A percentile compares a stretch with the other conserved stretches of the same genome.
phyloP scores from a whole-genome alignment of 1,284 basidiomycete species.

The Boletus subluridellus region DNA sequence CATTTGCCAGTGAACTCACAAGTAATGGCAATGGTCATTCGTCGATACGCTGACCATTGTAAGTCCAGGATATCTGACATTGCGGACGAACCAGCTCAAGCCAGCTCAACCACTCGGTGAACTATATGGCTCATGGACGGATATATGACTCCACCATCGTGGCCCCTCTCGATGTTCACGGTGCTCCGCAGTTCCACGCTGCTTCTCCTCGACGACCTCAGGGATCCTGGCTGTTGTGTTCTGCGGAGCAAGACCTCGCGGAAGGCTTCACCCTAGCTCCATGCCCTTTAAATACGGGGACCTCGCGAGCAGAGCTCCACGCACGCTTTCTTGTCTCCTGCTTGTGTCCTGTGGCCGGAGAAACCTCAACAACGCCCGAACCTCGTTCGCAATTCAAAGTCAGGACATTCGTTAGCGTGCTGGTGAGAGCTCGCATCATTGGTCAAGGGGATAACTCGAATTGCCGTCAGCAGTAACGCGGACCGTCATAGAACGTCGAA shows the following conservation, averaged over 20 bases:
- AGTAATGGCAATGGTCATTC: neutral
- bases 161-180: constrained; percentile 16
- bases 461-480: constrained; percentile 29
- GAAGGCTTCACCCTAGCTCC: constrained; percentile 15
- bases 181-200: constrained; percentile 24
- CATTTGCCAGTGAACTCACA: neutral
- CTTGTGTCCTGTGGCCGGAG: constrained; percentile 38
- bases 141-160: constrained; percentile 14
- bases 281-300: constrained; percentile 30
- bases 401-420: constrained; percentile 36
- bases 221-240: constrained; percentile 16
- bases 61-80: neutral
- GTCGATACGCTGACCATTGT: neutral
- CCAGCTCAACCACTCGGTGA: constrained; percentile 2
- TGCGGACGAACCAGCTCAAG: constrained; percentile 6
- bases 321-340: constrained; percentile 40
- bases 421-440: constrained; percentile 37
- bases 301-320: constrained; percentile 32
- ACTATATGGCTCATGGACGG: neutral
- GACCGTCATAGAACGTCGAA: constrained; percentile 10
- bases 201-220: constrained; percentile 24
- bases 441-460: constrained; percentile 36
- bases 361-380: constrained; percentile 25
- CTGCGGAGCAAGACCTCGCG: constrained; percentile 23
- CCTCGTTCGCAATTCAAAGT: constrained; percentile 39